Conservation (phyloP, 2,329 filamentous ascomycete species). For the Didymella exigua region DNA sequence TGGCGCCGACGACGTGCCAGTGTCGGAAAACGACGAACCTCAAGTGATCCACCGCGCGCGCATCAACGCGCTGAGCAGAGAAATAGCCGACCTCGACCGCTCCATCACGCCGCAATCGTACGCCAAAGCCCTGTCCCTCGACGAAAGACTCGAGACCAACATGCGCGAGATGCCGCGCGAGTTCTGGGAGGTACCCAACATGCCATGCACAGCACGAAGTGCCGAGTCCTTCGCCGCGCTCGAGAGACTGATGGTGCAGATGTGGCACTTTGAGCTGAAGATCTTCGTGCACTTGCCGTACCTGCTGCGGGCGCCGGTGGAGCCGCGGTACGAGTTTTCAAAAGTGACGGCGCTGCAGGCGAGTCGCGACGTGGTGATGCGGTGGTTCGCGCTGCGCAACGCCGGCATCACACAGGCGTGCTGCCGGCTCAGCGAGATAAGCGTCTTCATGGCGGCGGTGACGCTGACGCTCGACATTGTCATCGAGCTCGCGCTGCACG, state of each 20-base stretch:
- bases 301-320: constrained; percentile 37
- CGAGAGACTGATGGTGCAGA: constrained; percentile 41
- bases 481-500: constrained; percentile 43
- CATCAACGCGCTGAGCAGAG: constrained; percentile 29
- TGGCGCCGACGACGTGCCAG: constrained; percentile 40
- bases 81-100: constrained; percentile 39
- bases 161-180: constrained; percentile 41
- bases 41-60: constrained; percentile 33
- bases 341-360: constrained; percentile 44
- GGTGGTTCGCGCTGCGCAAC: constrained; percentile 46
- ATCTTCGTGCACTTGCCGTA: constrained; percentile 46
- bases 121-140: constrained; percentile 38
- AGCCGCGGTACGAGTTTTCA: constrained; percentile 43
- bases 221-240: constrained; percentile 35
- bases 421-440: constrained; percentile 41
- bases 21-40: constrained; percentile 24
- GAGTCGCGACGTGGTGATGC: constrained; percentile 44
- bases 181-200: constrained; percentile 47
- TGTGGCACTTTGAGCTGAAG: constrained; percentile 47
- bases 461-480: constrained; percentile 46
- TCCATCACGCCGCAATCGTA: constrained; percentile 41
- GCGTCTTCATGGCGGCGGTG: constrained; percentile 44
- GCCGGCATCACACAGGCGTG: constrained; percentile 44
- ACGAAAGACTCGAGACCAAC: constrained; percentile 39
- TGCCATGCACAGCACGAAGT: constrained; percentile 41